Evolutionary conservation across 257 asterid genomes (phyloP), one percentile per base, ranked within the genome.

Genomic region (Buddleja alternifolia): DNA sequence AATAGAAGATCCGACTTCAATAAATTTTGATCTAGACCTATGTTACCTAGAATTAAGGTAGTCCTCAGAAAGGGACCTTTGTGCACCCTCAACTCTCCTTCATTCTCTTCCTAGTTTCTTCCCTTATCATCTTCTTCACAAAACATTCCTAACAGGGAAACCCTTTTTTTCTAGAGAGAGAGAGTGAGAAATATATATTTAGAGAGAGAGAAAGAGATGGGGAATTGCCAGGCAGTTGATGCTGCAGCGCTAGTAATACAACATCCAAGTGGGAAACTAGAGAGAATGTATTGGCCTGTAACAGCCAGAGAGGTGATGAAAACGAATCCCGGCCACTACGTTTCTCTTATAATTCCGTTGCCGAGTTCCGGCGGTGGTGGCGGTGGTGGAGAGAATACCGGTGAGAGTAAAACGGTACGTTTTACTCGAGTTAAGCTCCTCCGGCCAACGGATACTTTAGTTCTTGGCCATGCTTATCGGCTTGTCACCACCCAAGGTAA

Each of bases 161-260:
- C 9, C 11, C 1, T 51, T 4, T 10, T n/a, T 10, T 24, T 60
- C 44, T 34, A 58, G 55, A 68, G 46, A 73, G 39, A 60, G 21
- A 67, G 14, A 63, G 3, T n/a, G 4, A 52, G 12, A 5, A 17
- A 50, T 17, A 36, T 17, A 6, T 16, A 25, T 56, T 14, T 14
- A 50, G 15, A 70, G 10, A 53, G 0, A 53, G 11, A 67, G 34
- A 63, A 1, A 48, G 7, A 45, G 39, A 88, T 89, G 97, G 98
- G 98, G 52, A 92, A 89, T 54, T 92, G 98, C 65, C 97, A 89
- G 64, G 95, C 96, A 6, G 92, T 92, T 23, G 97, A 89, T 65
- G 97, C 97, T 0, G 98, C 98, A 7, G 97, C 90, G 1, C 86
- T 92, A 21, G 98, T 89, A 42, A 83, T 89, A 75, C 98, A 92